These are phyloP conservation scores for Microcera coccophila DNA, from an alignment of 2,329 filamentous ascomycete species.

Conservation along the genomic window DNA sequence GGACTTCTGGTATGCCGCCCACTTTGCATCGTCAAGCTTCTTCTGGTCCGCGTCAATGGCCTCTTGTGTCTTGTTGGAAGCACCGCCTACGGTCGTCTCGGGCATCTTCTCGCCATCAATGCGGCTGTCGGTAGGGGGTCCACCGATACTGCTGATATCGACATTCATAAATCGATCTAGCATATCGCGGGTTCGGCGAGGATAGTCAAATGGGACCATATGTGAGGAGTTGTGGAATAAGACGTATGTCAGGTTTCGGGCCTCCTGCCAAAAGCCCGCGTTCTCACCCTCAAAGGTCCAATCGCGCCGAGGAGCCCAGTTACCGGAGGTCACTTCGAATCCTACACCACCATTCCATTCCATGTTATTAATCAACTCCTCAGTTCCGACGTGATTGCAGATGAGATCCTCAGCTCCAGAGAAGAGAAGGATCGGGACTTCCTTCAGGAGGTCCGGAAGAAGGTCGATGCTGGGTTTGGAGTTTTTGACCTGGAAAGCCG, in stretches of 20 bases:
- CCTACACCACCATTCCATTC: conserved; percentile 88
- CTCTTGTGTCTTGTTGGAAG: conserved; percentile 55
- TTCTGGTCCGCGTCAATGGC: conserved; percentile 56
- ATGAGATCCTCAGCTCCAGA: conserved; percentile 93
- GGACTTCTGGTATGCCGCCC: conserved; percentile 83
- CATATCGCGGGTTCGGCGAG: conserved; percentile 87
- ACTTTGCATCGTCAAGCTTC: conserved; percentile 75
- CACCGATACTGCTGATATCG: conserved; percentile 85
- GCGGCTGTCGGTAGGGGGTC: conserved; percentile 69
- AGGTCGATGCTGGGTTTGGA: conserved; percentile 71
- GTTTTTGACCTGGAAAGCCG: conserved; percentile 64
- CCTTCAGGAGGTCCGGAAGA: conserved; percentile 71
- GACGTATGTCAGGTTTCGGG: conserved; percentile 92
- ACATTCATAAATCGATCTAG: conserved; percentile 93
- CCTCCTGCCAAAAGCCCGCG: conserved; percentile 90
- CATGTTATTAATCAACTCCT: conserved; percentile 85
- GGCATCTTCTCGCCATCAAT: conserved; percentile 83
- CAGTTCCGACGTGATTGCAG: conserved; percentile 94
- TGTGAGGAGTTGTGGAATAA: conserved; percentile 94
- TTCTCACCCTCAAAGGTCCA: conserved; percentile 90
- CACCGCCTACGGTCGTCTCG: conserved; percentile 71
- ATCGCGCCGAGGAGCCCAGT: conserved; percentile 84
- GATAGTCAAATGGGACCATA: conserved; percentile 96
- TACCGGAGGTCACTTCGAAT: conserved; percentile 81
- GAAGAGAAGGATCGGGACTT: conserved; percentile 80